Evolutionary conservation across 352 stramenopile genomes (phyloP), one percentile per base, ranked within the genome.

Genomic region (Phytopythium oedochilum): DNA sequence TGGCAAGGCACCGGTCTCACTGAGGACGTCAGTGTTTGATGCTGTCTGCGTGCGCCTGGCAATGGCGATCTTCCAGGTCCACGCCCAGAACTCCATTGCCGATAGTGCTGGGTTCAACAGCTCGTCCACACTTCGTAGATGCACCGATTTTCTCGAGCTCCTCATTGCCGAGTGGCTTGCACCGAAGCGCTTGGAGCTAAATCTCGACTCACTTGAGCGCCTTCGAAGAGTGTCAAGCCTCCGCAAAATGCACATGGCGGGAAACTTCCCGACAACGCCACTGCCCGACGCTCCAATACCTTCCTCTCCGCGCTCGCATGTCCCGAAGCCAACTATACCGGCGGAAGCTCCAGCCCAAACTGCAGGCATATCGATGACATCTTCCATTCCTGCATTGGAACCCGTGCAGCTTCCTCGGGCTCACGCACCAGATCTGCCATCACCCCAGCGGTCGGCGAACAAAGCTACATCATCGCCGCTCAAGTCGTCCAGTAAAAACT

Each of bases 21-120:
- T 26, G 44, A 49, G 31, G 29, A 55, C 39, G 12, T 61, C 48
- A 36, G 60, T 88, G 0, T 75, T 77, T 26, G 61, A 89, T 18
- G 77, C 75, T 2, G 48, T 89, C 2, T 77, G 61, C 18, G 60
- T 75, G 20, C 75, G 77, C n/a, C 55, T 67, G 2, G 77, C 75
- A 4, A 89, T 92, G 71, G 78, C 79, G 5, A 35, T 89, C 34
- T 88, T 89, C 47, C 82, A 92, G 35, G 46, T 88, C 18, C 68
- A 58, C 23, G 61, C 61, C 23, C 32, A 52, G 22, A 29, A 2
- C 18, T 18, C n/a, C 2, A 23, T 9, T 35, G 23, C 11, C 12
- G 9, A 14, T 7, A 17, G 2, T 14, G 5, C 36, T 14, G 31
- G 57, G 5, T 6, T 50, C 49, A 59, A 22, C 38, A 42, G 12